These are phyloP conservation scores for Fusarium nelsonii DNA, from an alignment of 2,329 filamentous ascomycete genomes.

Conservation along the genomic window DNA sequence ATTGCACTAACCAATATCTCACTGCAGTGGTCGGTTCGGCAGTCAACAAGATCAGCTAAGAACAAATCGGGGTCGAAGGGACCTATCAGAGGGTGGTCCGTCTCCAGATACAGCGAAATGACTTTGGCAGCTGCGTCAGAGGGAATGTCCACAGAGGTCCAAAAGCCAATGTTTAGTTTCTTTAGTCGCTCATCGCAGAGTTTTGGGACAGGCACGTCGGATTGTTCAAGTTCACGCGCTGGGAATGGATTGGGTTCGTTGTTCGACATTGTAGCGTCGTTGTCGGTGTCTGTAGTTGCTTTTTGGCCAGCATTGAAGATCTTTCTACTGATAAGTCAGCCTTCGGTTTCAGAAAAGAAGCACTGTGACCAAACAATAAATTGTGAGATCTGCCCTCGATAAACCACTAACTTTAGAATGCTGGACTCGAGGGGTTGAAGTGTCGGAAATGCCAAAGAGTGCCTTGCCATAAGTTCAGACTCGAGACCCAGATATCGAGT, in stretches of 20 bases:
- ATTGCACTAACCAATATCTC: slow-evolving; percentile 14
- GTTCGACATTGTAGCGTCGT: not conserved
- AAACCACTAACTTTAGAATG: slow-evolving; percentile 18
- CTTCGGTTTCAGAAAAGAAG: not conserved
- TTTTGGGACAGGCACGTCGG: not conserved
- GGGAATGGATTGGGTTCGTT: slow-evolving; percentile 14
- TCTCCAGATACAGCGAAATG: slow-evolving; percentile 55
- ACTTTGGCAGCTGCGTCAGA: slow-evolving; percentile 49
- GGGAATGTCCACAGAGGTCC: slow-evolving; percentile 52
- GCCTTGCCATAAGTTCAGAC: slow-evolving; percentile 33
- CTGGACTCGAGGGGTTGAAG: slow-evolving; percentile 14
- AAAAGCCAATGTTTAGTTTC: slow-evolving; percentile 48
- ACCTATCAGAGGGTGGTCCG: slow-evolving; percentile 56
- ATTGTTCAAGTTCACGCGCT: not conserved
- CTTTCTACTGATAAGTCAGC: slow-evolving; percentile 1
- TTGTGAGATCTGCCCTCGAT: not conserved
- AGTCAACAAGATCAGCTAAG: slow-evolving; percentile 51
- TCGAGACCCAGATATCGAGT: slow-evolving; percentile 18
- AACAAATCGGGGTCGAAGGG: slow-evolving; percentile 54
- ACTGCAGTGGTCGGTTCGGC: slow-evolving; percentile 12
- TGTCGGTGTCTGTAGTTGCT: not conserved
- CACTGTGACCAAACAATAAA: not conserved
- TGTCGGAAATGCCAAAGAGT: slow-evolving; percentile 24
- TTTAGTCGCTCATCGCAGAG: slow-evolving; percentile 48
- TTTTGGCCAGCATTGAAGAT: not conserved